Evolutionary conservation across 2,329 filamentous ascomycete genomes (phyloP).

Genomic region (Ceratocystis colombiana): DNA sequence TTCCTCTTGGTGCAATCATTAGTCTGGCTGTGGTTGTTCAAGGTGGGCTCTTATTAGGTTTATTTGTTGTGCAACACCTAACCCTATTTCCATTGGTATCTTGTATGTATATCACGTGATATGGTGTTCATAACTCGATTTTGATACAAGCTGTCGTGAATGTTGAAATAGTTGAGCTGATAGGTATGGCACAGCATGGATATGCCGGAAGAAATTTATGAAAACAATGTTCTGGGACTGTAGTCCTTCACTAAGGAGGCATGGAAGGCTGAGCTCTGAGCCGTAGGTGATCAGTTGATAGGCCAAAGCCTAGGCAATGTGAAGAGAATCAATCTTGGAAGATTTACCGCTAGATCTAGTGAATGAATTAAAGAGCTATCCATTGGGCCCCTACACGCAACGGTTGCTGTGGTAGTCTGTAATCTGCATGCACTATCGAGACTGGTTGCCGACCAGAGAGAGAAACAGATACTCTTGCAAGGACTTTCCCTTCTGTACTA

Average conservation of each 20-base stretch:
- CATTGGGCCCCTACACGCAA: no score
- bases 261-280: no score
- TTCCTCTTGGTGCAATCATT: no score
- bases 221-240: no score
- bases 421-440: neutral
- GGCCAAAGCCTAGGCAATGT: no score
- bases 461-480: neutral
- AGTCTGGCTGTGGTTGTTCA: neutral
- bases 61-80: neutral
- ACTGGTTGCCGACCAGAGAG: constrained; percentile 2
- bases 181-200: no score
- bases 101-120: neutral
- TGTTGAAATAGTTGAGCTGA: no score
- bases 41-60: neutral
- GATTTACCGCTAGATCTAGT: neutral
- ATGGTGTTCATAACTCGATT: neutral
- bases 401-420: constrained; percentile 3
- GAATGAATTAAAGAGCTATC: no score
- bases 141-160: no score
- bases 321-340: neutral
- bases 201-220: neutral
- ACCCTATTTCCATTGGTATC: neutral
- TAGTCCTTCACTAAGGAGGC: no score
- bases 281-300: no score
- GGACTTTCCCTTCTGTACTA: neutral